These are phyloP conservation scores for Peronospora destructor DNA, from an alignment of 352 stramenopile species.

Conservation along the genomic window DNA sequence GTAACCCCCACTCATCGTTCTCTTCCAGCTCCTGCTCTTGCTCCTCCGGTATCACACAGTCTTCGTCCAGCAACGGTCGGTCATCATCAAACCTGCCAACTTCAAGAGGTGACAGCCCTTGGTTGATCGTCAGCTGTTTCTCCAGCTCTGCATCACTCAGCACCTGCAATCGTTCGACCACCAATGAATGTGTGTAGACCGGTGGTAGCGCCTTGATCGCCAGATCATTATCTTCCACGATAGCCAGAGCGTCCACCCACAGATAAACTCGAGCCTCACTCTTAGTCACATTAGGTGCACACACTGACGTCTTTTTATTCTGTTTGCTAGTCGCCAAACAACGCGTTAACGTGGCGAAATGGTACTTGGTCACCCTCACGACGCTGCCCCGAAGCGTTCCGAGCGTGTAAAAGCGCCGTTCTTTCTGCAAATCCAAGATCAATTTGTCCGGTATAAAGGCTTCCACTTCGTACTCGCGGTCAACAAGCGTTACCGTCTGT, in stretches of 20 bases:
- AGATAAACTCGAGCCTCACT: slow-evolving; percentile 28
- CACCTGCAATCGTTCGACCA: slow-evolving; percentile 26
- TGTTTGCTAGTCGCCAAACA: slow-evolving; percentile 23
- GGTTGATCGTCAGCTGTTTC: slow-evolving; percentile 38
- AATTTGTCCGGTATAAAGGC: slow-evolving; percentile 41
- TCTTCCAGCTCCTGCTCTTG: slow-evolving; percentile 46
- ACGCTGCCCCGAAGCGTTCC: slow-evolving; percentile 41
- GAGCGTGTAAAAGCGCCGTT: slow-evolving; percentile 31
- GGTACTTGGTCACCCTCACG: slow-evolving; percentile 52
- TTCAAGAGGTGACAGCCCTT: slow-evolving; percentile 25
- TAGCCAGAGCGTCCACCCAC: slow-evolving; percentile 38
- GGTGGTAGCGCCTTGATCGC: slow-evolving; percentile 32
- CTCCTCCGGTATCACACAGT: slow-evolving; percentile 54
- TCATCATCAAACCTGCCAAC: slow-evolving; percentile 31
- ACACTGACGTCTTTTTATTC: slow-evolving; percentile 18
- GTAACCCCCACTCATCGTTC: slow-evolving; percentile 45
- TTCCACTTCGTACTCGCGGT: slow-evolving; percentile 38
- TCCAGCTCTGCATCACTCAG: slow-evolving; percentile 30
- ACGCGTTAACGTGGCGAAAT: slow-evolving; percentile 41
- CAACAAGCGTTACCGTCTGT: slow-evolving; percentile 43
- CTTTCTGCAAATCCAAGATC: slow-evolving; percentile 12
- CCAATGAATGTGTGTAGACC: slow-evolving; percentile 24
- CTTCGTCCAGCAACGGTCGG: slow-evolving; percentile 45
- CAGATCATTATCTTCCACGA: slow-evolving; percentile 49
- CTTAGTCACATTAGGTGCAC: slow-evolving; percentile 5